Percentiles rank a stretch among this genome's conserved stretches.
Conservation (phyloP, 352 stramenopile genomes). For the Phytopythium montanum region DNA sequence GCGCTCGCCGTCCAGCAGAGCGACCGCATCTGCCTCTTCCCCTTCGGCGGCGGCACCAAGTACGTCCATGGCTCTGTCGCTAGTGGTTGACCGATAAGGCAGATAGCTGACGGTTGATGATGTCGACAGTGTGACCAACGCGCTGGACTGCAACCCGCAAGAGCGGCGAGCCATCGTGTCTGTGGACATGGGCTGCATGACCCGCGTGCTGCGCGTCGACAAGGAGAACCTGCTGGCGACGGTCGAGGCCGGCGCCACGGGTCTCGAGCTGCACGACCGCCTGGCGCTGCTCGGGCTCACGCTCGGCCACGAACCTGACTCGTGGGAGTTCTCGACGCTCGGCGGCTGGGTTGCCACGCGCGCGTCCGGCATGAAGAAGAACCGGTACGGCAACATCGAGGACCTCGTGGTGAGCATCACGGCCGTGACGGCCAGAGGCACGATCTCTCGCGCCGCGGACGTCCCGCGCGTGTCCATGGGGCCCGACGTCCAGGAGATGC, state of each 20-base stretch:
- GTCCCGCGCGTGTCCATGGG: constrained; percentile 85
- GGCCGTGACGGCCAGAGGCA: constrained; percentile 63
- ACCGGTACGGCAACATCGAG: constrained; percentile 94
- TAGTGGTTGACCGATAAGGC: background rate
- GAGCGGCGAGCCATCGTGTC: constrained; percentile 91
- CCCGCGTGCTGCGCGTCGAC: constrained; percentile 59
- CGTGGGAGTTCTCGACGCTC: constrained; percentile 92
- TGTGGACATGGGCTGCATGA: constrained; percentile 93
- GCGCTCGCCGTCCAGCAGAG: constrained; percentile 42
- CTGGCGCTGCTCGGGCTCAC: constrained; percentile 85
- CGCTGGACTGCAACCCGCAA: constrained; percentile 45
- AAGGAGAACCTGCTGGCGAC: constrained; percentile 83
- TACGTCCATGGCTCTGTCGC: constrained; percentile 25
- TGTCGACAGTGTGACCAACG: constrained; percentile 42
- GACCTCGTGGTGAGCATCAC: constrained; percentile 88
- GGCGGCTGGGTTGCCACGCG: constrained; percentile 92
- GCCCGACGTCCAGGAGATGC: constrained; percentile 85
- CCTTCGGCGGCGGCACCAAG: constrained; percentile 94
- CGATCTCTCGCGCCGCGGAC: constrained; percentile 43
- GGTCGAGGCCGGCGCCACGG: constrained; percentile 91
- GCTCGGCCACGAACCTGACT: constrained; percentile 92
- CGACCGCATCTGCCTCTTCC: constrained; percentile 88
- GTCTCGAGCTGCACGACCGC: constrained; percentile 83
- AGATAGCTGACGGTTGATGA: background rate
- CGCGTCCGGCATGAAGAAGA: constrained; percentile 94